A percentile compares a stretch with the other conserved stretches of the same genome.
Conservation (phyloP, 306 rosid genomes). For the Lathyrus oleraceus region DNA sequence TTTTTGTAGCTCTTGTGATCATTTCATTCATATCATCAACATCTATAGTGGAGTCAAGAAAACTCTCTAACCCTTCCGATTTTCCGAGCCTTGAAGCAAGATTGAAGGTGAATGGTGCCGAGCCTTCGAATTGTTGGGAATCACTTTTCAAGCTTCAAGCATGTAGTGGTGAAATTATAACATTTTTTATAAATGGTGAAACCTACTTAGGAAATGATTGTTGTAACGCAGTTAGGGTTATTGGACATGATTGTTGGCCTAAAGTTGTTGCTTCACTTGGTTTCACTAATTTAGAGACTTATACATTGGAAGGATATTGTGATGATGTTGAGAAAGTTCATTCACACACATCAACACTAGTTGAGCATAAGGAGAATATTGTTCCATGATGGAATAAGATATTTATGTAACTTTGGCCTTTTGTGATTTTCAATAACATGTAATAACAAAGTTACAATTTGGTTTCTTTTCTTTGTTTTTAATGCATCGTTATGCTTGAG, state of each 20-base stretch:
- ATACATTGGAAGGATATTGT: constrained; percentile 57
- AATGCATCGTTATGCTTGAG: neutral
- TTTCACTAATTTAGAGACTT: constrained; percentile 56
- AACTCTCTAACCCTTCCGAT: neutral
- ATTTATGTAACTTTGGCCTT: neutral
- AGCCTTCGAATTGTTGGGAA: constrained; percentile 59
- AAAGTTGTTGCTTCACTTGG: constrained; percentile 57
- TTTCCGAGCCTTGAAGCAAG: constrained; percentile 30
- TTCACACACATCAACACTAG: constrained; percentile 23
- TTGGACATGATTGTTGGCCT: constrained; percentile 74
- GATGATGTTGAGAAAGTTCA: constrained; percentile 32
- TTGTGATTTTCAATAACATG: neutral
- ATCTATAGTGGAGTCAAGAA: constrained; percentile 26
- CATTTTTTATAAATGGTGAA: constrained; percentile 63
- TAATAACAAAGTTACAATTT: neutral
- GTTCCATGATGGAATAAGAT: neutral
- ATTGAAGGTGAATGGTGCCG: constrained; percentile 48
- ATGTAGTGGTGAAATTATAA: constrained; percentile 57
- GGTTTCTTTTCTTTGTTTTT: neutral
- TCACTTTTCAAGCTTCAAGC: constrained; percentile 57
- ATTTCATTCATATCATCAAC: neutral
- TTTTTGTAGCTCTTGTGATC: constrained; percentile 1
- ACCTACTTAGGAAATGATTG: constrained; percentile 56
- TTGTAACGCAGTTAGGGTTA: constrained; percentile 51
- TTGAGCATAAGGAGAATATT: neutral